These are phyloP conservation scores for Poa pratensis DNA, from an alignment of 176 grass and related monocot genomes.

Conservation along the genomic window DNA sequence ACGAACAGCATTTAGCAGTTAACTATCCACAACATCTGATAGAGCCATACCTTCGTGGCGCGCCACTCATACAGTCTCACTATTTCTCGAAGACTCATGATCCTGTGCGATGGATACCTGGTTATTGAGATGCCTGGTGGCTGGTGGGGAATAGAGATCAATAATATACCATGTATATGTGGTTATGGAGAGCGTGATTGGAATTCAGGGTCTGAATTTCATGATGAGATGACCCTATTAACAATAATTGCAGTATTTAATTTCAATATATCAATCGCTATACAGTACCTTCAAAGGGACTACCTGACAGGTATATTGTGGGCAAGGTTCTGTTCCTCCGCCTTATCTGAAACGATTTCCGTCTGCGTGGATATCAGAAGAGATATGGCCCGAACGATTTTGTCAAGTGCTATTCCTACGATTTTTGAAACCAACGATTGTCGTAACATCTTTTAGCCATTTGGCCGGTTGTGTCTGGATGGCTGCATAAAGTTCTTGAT, in stretches of 20 bases:
- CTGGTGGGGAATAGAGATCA: neutral
- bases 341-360: slow-evolving; percentile 13
- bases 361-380: neutral
- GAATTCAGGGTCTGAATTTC: neutral
- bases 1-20: neutral
- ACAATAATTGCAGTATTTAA: neutral
- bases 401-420: neutral
- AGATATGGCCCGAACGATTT: neutral
- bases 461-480: neutral
- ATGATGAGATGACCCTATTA: neutral
- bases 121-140: neutral
- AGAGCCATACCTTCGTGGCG: neutral
- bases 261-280: slow-evolving; percentile 5
- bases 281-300: slow-evolving; percentile 18
- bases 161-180: neutral
- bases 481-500: neutral
- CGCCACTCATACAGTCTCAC: neutral
- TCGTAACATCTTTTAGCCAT: neutral
- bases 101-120: slow-evolving; percentile 2
- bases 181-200: neutral
- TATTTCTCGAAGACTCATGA: neutral
- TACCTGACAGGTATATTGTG: slow-evolving; percentile 38
- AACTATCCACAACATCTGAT: neutral
- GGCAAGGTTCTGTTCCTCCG: neutral
- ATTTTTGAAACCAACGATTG: neutral